A percentile compares a stretch with the other conserved stretches of the same genome.
Conservation (phyloP, 2,329 filamentous ascomycete genomes). For the Aspergillus ibericus region DNA sequence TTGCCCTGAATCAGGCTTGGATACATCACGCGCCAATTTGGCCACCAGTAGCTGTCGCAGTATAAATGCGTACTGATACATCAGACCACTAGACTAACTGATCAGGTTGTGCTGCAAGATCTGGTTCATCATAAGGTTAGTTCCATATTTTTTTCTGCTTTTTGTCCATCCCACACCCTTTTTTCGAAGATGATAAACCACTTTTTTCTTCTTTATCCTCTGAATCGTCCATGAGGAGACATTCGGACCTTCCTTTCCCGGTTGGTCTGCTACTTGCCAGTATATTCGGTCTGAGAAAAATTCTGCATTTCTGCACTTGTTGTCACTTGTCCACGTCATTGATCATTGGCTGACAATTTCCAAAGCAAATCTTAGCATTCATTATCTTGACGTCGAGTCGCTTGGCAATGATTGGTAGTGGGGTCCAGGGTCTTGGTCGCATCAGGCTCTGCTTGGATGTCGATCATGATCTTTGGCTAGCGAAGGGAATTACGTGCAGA, state of each 20-base stretch:
- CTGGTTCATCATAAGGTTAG: constrained; percentile 23
- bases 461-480: neutral
- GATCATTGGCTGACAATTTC: constrained; percentile 9
- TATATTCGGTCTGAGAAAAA: constrained; percentile 64
- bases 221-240: constrained; percentile 69
- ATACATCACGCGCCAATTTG: neutral
- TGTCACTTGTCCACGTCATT: neutral
- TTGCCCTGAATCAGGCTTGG: neutral
- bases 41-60: neutral
- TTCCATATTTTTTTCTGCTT: constrained; percentile 11
- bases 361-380: neutral
- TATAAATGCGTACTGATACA: neutral
- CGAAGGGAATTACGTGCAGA: neutral
- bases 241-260: constrained; percentile 61
- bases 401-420: neutral
- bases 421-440: neutral
- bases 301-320: neutral
- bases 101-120: constrained; percentile 1
- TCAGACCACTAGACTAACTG: constrained; percentile 3
- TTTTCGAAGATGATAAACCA: constrained; percentile 59
- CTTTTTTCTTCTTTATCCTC: constrained; percentile 63
- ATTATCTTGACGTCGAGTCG: neutral
- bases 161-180: constrained; percentile 16
- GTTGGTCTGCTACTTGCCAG: constrained; percentile 71
- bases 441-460: neutral